Percentiles rank a stretch among this genome's conserved stretches.
These are phyloP conservation scores for Melampsora americana DNA, from an alignment of 1,284 basidiomycete species.

Conservation along the genomic window DNA sequence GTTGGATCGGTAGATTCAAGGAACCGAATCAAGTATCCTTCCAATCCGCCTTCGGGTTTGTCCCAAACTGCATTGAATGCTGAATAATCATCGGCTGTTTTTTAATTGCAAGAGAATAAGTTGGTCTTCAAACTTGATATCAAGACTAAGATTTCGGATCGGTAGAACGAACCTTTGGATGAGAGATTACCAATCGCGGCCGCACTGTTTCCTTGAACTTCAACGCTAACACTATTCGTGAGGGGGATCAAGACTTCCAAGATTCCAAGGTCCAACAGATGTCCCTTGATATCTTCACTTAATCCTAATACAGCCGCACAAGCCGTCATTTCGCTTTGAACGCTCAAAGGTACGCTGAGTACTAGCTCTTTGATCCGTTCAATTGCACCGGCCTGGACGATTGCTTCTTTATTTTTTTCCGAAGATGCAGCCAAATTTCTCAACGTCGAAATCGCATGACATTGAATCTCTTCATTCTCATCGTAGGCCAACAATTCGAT, in stretches of 20 bases:
- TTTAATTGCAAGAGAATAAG: constrained; percentile 46
- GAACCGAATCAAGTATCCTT: constrained; percentile 91
- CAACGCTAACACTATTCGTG: constrained; percentile 90
- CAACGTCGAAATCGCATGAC: constrained; percentile 97
- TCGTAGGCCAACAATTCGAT: constrained; percentile 94
- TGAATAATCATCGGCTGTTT: constrained; percentile 86
- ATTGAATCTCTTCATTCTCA: constrained; percentile 99
- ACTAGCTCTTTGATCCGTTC: constrained; percentile 97
- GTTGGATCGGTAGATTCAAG: constrained; percentile 92
- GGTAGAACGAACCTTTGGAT: constrained; percentile 68
- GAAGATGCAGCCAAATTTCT: constrained; percentile 94
- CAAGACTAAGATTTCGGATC: not conserved
- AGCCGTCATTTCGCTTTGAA: constrained; percentile 99
- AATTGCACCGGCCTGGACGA: constrained; percentile 97
- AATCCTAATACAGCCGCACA: constrained; percentile 91
- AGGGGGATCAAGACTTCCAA: constrained; percentile 95
- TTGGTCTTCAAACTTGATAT: not conserved
- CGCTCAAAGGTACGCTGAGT: constrained; percentile 87
- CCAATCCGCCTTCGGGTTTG: constrained; percentile 93
- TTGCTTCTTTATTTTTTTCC: constrained; percentile 97
- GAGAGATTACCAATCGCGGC: constrained; percentile 96
- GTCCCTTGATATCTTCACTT: constrained; percentile 90
- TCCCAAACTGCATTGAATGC: constrained; percentile 99
- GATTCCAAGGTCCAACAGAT: constrained; percentile 95
- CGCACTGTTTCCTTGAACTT: constrained; percentile 98